Percentiles rank a stretch among this genome's conserved stretches.
These are phyloP conservation scores for Elaphomyces granulatus DNA, from an alignment of 495 filamentous ascomycete species.

Conservation along the genomic window DNA sequence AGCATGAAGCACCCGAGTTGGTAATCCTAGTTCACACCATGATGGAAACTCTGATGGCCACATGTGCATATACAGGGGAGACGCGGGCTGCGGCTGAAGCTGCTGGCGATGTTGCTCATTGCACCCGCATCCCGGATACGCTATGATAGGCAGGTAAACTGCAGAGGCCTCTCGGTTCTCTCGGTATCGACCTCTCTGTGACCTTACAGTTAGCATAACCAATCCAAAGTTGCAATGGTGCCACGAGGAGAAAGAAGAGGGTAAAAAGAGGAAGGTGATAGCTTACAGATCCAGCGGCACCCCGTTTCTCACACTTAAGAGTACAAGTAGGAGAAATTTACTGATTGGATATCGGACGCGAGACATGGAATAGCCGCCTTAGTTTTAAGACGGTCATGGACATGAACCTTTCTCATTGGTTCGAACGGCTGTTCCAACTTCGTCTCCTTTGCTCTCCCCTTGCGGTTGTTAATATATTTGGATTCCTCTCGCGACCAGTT, in stretches of 20 bases:
- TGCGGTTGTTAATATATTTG: slow-evolving; percentile 20
- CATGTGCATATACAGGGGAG: too few species aligned
- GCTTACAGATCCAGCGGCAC: too few species aligned
- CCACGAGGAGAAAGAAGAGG: slow-evolving; percentile 2
- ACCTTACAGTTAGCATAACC: slow-evolving; percentile 13
- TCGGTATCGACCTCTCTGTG: slow-evolving; percentile 59
- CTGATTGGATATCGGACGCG: slow-evolving; percentile 62
- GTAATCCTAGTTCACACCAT: too few species aligned
- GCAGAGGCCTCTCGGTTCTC: slow-evolving; percentile 36
- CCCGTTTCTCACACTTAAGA: too few species aligned
- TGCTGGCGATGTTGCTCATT: neutral
- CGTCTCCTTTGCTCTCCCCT: slow-evolving; percentile 30
- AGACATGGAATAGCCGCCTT: slow-evolving; percentile 83
- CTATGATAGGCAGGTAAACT: neutral
- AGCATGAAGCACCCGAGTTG: too few species aligned
- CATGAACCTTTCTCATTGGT: slow-evolving; percentile 80
- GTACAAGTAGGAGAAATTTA: slow-evolving; percentile 19
- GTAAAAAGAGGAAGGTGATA: too few species aligned
- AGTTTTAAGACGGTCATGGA: slow-evolving; percentile 84
- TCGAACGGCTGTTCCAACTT: slow-evolving; percentile 32
- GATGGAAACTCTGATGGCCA: too few species aligned
- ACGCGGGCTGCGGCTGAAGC: neutral
- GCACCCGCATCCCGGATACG: neutral
- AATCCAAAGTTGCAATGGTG: neutral
- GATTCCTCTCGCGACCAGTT: slow-evolving; percentile 14